Evolutionary conservation across 257 asterid genomes (phyloP).

Genomic region (Salvia splendens): DNA sequence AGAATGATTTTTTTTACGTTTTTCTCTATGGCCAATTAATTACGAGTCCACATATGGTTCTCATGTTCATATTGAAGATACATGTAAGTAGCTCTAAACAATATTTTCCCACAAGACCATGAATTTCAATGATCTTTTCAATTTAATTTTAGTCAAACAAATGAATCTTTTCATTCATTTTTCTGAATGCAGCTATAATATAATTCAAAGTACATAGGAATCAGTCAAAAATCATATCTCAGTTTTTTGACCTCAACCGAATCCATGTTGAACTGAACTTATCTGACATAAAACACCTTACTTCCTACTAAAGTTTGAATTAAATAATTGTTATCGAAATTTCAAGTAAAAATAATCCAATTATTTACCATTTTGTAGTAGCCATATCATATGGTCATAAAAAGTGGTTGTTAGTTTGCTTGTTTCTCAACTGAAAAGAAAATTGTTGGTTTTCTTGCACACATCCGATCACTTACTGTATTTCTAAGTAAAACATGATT

Average conservation of each 20-base stretch:
- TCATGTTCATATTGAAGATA: constrained; percentile 22
- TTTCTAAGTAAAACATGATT: too few species aligned
- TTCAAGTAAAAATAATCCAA: too few species aligned
- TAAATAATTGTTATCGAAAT: too few species aligned
- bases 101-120: neutral
- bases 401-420: too few species aligned
- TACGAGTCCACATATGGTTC: constrained; percentile 19
- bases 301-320: neutral
- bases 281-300: neutral
- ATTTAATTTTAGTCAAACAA: constrained; percentile 17
- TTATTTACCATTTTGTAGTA: too few species aligned
- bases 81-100: constrained; percentile 3
- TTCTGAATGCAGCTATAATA: too few species aligned
- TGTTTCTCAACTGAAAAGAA: too few species aligned
- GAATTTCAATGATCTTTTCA: neutral
- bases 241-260: constrained; percentile 24
- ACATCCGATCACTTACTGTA: too few species aligned
- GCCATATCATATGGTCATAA: too few species aligned
- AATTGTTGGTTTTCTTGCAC: too few species aligned
- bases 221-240: constrained; percentile 22
- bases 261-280: neutral
- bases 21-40: neutral
- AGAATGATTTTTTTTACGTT: too few species aligned
- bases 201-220: neutral
- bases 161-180: neutral